Evolutionary conservation across 768 basidiomycete species (phyloP), one percentile per base, ranked within the genome.

Genomic region (Agrocybe pediades): DNA sequence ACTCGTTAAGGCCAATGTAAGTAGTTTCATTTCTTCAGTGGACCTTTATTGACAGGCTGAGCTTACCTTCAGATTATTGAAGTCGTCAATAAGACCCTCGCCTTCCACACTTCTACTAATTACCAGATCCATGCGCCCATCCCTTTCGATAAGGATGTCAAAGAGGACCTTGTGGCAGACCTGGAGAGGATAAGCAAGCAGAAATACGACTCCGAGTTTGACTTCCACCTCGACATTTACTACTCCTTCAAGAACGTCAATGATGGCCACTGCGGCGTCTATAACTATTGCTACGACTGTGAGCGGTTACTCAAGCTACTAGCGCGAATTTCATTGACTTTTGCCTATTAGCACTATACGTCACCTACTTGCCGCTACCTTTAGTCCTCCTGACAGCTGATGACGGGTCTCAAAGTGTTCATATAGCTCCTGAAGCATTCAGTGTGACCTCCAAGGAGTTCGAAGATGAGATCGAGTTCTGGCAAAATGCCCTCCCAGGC

Each of bases 101-200:
- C 79, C 13, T 85, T 87, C 62, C 84, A 85, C 61, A 81, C 83
- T 0, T 85, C 84, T 2, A 75, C 79, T 21, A 85, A 84, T 68
- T 85, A 85, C 53, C 77, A 84, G 65, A 73, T 81, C 40, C 68
- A 71, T 47, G 83, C 84, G 1, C 82, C 83, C 0, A 62, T 66
- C 19, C 84, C 84, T 5, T 85, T 82, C 61, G 63, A 73, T 9
- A 56, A 69, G 2, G 81, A 83, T 51, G 82, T 86, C 6, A 82
- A 84, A 51, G 82, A 83, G 59, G 78, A 87, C 59, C 60, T 86
- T 9, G 64, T 74, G 16, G 72, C 66, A 11, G 82, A 83, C 62
- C 65, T 85, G 40, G 74, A 72, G 6, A 71, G 78, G 40, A 83
- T 83, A 52, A 71, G 68, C 39, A 56, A 58, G 21, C 72, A 74